Evolutionary conservation across 306 rosid species (phyloP).

Genomic region (Purshia tridentata): DNA sequence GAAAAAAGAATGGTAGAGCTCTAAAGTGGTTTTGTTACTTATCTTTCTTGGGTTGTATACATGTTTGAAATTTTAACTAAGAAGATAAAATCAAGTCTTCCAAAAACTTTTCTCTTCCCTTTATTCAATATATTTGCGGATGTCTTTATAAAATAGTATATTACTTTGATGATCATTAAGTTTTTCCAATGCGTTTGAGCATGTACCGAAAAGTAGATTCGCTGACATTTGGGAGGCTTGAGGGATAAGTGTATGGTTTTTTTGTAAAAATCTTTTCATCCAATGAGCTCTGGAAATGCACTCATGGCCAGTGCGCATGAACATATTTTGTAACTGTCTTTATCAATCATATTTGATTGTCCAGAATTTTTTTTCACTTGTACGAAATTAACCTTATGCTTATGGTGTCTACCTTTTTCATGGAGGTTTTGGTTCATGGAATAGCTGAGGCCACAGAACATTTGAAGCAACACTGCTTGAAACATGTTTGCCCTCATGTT

Average conservation of each 20-base stretch:
- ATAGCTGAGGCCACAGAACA: slow-evolving; percentile 98
- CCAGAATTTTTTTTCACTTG: not conserved
- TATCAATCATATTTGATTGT: not conserved
- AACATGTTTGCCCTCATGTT: slow-evolving; percentile 80
- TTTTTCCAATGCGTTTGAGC: no score
- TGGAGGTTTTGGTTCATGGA: slow-evolving; percentile 95
- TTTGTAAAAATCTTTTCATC: not conserved
- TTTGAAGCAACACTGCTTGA: slow-evolving; percentile 86
- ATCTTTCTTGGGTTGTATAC: not conserved
- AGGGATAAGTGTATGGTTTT: not conserved
- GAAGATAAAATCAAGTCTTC: not conserved
- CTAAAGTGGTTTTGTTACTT: not conserved
- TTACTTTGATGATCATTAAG: no score
- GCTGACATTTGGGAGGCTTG: no score
- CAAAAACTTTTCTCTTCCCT: not conserved
- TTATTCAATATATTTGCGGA: no score
- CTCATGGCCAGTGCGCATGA: not conserved
- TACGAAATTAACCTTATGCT: not conserved
- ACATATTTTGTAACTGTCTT: not conserved
- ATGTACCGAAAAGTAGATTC: no score
- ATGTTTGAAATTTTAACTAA: no score
- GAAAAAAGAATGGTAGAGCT: not conserved
- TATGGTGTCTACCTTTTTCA: not conserved
- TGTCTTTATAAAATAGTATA: no score
- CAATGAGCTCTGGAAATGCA: not conserved